These are phyloP conservation scores for Suillus cothurnatus DNA, from an alignment of 768 basidiomycete genomes.

Conservation along the genomic window DNA sequence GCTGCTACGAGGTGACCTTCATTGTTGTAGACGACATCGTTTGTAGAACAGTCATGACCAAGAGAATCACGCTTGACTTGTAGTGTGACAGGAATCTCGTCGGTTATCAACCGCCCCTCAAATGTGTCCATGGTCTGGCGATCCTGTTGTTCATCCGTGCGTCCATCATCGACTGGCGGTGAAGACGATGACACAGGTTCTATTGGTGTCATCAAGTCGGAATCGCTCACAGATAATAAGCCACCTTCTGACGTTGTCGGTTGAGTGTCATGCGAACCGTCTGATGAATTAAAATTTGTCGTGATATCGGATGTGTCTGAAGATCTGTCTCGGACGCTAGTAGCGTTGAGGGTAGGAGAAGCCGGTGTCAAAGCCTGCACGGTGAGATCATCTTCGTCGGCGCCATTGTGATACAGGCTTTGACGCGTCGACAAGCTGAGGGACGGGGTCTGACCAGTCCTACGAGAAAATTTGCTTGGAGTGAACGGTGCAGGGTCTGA, in stretches of 20 bases:
- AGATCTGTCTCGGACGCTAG: slow-evolving; percentile 41
- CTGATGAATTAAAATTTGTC: slow-evolving; percentile 46
- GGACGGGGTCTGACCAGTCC: slow-evolving; percentile 30
- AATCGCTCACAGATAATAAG: slow-evolving; percentile 28
- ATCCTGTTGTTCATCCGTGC: slow-evolving; percentile 51
- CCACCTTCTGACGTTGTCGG: slow-evolving; percentile 50
- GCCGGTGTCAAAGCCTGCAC: slow-evolving; percentile 49
- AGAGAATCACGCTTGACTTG: slow-evolving; percentile 41
- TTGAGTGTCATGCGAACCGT: slow-evolving; percentile 48
- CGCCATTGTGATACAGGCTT: slow-evolving; percentile 37
- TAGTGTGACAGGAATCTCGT: slow-evolving; percentile 49
- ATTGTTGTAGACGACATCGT: slow-evolving; percentile 88
- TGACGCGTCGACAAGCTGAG: slow-evolving; percentile 40
- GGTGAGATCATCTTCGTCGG: slow-evolving; percentile 65
- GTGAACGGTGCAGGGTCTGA: slow-evolving; percentile 46
- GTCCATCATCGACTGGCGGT: slow-evolving; percentile 49
- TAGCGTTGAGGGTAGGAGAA: slow-evolving; percentile 18
- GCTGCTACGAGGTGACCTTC: slow-evolving; percentile 93
- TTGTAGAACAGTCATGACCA: slow-evolving; percentile 75
- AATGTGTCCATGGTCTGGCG: slow-evolving; percentile 35
- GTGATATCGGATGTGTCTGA: slow-evolving; percentile 52
- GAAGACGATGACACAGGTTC: slow-evolving; percentile 56
- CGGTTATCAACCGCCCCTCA: slow-evolving; percentile 59
- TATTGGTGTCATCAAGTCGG: slow-evolving; percentile 42
- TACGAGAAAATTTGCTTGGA: slow-evolving; percentile 49